A percentile compares a stretch with the other conserved stretches of the same genome.
phyloP scores from a whole-genome alignment of 345 rosid species.

The Eucalyptus curtisii region DNA sequence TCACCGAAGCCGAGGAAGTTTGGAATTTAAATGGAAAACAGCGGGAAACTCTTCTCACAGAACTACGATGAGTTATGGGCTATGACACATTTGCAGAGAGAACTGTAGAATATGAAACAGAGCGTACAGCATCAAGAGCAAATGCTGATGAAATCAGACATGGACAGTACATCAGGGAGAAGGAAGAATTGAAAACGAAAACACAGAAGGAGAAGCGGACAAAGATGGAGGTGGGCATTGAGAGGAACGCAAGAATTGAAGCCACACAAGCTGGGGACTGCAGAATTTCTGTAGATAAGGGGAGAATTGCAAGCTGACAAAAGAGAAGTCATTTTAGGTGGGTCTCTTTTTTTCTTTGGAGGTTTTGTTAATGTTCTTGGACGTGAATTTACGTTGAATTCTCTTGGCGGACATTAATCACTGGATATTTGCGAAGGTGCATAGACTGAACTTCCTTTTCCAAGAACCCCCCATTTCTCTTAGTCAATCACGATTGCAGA shows the following conservation, averaged over 20 bases:
- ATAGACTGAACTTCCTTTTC: background rate
- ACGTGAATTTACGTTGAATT: background rate
- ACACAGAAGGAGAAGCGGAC: background rate
- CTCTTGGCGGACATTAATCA: background rate
- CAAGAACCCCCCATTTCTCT: background rate
- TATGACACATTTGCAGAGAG: background rate
- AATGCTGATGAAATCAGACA: background rate
- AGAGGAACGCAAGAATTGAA: conserved; percentile 2
- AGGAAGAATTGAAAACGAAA: background rate
- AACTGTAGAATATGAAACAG: background rate
- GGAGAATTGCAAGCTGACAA: background rate
- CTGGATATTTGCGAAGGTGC: background rate
- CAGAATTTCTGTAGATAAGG: background rate
- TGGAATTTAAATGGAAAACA: background rate
- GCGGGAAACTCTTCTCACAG: conserved; percentile 8
- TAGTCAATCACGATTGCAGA: background rate
- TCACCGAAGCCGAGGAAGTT: background rate
- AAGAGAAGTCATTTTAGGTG: background rate
- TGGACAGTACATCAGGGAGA: background rate
- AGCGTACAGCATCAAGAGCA: background rate
- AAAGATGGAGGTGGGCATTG: background rate
- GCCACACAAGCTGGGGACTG: conserved; percentile 10
- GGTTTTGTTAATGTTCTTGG: background rate
- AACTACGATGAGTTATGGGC: background rate
- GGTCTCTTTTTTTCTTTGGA: background rate